Evolutionary conservation across 306 rosid species (phyloP).

Genomic region (Medicago ruthenica): DNA sequence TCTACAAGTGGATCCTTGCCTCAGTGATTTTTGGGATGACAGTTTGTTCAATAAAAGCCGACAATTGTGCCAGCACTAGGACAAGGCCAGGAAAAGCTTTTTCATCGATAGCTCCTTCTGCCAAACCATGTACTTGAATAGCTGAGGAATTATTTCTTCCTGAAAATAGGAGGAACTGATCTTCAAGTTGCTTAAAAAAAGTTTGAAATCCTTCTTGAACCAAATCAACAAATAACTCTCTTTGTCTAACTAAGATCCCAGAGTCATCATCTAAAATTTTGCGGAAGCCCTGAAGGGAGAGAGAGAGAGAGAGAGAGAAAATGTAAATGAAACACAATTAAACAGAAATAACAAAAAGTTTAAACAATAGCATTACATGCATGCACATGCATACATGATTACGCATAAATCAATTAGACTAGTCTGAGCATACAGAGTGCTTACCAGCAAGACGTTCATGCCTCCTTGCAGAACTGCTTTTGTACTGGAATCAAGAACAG

Average conservation of each 20-base stretch:
- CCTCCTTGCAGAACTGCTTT: conserved; percentile 85
- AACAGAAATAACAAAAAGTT: conserved; percentile 27
- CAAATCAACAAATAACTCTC: conserved; percentile 69
- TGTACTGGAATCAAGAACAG: conserved; percentile 74
- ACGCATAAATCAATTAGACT: conserved; percentile 18
- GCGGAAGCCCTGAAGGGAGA: conserved; percentile 72
- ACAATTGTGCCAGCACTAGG: conserved; percentile 86
- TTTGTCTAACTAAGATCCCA: conserved; percentile 64
- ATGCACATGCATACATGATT: conserved; percentile 23
- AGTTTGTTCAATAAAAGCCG: conserved; percentile 85
- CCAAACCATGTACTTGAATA: conserved; percentile 61
- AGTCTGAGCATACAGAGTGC: conserved; percentile 43
- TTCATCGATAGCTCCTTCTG: conserved; percentile 68
- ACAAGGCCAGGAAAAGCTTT: conserved; percentile 80
- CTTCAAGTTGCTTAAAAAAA: conserved; percentile 79
- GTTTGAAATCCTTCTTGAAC: conserved; percentile 96
- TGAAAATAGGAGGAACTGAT: conserved; percentile 65
- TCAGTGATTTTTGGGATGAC: conserved; percentile 88
- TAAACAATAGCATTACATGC: conserved; percentile 20
- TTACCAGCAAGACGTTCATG: conserved; percentile 74
- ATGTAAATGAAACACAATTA: conserved; percentile 39
- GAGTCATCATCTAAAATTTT: conserved; percentile 71
- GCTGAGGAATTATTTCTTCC: conserved; percentile 66
- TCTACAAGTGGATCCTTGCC: conserved; percentile 59
- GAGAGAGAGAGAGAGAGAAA: conserved; percentile 38